Conservation (phyloP, 495 filamentous ascomycete genomes). For the Aspergillus sclerotiicarbonarius region DNA sequence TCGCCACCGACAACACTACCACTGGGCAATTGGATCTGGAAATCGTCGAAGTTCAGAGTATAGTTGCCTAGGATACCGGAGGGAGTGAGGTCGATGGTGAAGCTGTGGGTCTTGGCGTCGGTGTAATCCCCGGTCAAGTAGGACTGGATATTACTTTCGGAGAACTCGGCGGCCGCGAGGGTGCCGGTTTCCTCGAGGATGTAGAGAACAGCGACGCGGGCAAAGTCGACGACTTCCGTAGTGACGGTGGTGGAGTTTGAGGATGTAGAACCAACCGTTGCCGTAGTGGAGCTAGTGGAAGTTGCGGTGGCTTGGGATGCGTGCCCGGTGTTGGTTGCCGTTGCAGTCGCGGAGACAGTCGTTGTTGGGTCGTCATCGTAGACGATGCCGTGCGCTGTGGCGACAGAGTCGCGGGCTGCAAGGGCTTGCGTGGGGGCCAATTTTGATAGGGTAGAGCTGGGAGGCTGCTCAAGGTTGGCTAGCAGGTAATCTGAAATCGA, state of each 20-base stretch:
- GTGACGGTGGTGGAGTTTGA: slow-evolving; percentile 12
- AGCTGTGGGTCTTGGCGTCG: slow-evolving; percentile 13
- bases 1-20: slow-evolving; percentile 40
- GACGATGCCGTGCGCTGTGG: slow-evolving; percentile 46
- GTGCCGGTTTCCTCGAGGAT: slow-evolving; percentile 49
- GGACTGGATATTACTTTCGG: slow-evolving; percentile 33
- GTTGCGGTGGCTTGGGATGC: slow-evolving; percentile 16
- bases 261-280: slow-evolving; percentile 17
- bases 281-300: slow-evolving; percentile 17
- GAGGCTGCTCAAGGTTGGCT: slow-evolving; percentile 3
- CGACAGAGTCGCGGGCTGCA: slow-evolving; percentile 29
- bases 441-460: slow-evolving; percentile 8
- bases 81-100: slow-evolving; percentile 17
- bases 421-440: slow-evolving; percentile 23
- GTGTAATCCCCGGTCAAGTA: slow-evolving; percentile 32
- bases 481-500: slow-evolving; percentile 9
- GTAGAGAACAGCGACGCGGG: slow-evolving; percentile 47
- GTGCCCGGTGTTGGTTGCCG: slow-evolving; percentile 10
- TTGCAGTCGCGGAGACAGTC: slow-evolving; percentile 9
- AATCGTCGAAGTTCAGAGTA: slow-evolving; percentile 41
- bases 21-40: slow-evolving; percentile 41
- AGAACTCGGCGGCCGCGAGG: slow-evolving; percentile 32
- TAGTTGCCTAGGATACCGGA: slow-evolving; percentile 31
- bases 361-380: slow-evolving; percentile 27
- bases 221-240: slow-evolving; percentile 43